Evolutionary conservation across 2,329 filamentous ascomycete genomes (phyloP).

Genomic region (Colletotrichum sp.): DNA sequence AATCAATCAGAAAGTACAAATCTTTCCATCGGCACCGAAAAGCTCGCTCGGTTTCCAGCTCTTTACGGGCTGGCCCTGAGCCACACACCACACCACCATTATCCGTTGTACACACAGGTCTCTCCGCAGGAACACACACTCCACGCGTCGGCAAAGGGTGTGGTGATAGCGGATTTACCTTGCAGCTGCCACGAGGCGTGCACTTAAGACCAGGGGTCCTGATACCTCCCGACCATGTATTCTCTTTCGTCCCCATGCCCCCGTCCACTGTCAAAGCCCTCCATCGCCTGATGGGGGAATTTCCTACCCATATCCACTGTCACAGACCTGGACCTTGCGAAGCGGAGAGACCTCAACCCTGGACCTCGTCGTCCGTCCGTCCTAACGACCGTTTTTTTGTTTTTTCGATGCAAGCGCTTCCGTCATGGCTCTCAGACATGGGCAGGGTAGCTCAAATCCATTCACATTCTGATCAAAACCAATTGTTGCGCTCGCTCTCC

Average conservation of each 20-base stretch:
- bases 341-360: conserved; percentile 23
- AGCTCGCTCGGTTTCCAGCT: not conserved
- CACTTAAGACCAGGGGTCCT: conserved; percentile 20
- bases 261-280: conserved; percentile 25
- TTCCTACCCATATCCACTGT: conserved; percentile 21
- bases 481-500: conserved; percentile 18
- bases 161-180: conserved; percentile 21
- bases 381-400: conserved; percentile 22
- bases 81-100: not conserved
- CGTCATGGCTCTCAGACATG: conserved; percentile 26
- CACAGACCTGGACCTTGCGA: conserved; percentile 24
- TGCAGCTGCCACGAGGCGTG: conserved; percentile 22
- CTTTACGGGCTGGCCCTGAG: not conserved
- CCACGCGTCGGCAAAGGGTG: conserved; percentile 3
- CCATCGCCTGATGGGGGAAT: conserved; percentile 25
- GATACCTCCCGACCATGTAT: conserved; percentile 17
- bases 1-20: not conserved
- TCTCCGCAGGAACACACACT: not conserved
- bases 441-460: conserved; percentile 21
- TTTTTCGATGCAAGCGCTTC: conserved; percentile 22
- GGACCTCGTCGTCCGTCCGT: conserved; percentile 19
- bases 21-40: not conserved
- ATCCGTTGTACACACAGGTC: not conserved
- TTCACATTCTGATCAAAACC: conserved; percentile 20
- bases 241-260: conserved; percentile 18